These are phyloP conservation scores for Ustilago vetiveriae DNA, from an alignment of 1,284 basidiomycete genomes.

Conservation along the genomic window DNA sequence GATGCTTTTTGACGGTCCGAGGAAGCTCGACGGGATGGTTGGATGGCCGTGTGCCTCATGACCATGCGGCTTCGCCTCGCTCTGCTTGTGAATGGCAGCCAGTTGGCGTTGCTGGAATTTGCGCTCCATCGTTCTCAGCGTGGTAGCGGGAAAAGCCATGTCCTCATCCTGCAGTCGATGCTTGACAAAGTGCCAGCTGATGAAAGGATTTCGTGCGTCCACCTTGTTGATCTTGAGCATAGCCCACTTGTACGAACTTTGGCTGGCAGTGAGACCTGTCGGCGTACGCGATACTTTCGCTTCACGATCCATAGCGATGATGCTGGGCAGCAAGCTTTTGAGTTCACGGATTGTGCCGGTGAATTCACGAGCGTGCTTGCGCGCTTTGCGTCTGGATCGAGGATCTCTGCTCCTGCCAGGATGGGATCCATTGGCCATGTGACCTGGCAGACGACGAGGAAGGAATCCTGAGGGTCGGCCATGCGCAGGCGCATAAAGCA, in stretches of 20 bases:
- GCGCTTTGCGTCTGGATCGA: constrained; percentile 8
- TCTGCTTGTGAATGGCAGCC: constrained; percentile 9
- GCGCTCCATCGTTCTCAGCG: constrained; percentile 52
- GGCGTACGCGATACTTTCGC: constrained; percentile 11
- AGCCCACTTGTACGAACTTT: constrained; percentile 42
- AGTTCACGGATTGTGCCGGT: constrained; percentile 57
- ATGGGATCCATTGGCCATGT: constrained; percentile 36
- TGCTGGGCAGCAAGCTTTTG: constrained; percentile 54
- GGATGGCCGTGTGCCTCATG: background rate
- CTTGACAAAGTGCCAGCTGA: constrained; percentile 59
- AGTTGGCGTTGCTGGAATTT: constrained; percentile 39
- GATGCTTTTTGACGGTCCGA: constrained; percentile 5
- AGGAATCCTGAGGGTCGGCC: constrained; percentile 42
- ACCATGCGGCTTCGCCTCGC: background rate
- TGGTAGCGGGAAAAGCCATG: constrained; percentile 48
- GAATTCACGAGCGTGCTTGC: constrained; percentile 48
- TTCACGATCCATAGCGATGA: constrained; percentile 50
- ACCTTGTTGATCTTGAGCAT: constrained; percentile 50
- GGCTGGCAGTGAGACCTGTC: constrained; percentile 27
- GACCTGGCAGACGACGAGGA: constrained; percentile 43
- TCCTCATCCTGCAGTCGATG: constrained; percentile 54
- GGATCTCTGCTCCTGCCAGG: constrained; percentile 24
- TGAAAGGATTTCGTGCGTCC: constrained; percentile 62
- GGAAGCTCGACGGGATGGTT: constrained; percentile 33
- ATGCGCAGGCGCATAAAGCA: constrained; percentile 27